phyloP scores from a whole-genome alignment of 345 rosid genomes.

The Luvunga scandens region DNA sequence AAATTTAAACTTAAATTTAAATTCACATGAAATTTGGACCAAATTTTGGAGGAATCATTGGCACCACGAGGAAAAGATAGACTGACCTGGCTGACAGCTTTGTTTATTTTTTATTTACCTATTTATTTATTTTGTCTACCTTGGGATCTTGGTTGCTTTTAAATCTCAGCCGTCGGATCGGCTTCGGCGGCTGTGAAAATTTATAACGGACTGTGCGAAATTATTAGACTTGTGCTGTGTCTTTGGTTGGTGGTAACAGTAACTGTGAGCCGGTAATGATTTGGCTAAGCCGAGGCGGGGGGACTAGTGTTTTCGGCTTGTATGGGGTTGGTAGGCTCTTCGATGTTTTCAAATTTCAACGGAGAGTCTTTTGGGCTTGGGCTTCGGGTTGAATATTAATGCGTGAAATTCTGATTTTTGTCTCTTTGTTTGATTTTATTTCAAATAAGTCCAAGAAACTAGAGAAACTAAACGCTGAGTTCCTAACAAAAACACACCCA shows the following conservation, averaged over 20 bases:
- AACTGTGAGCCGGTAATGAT: neutral
- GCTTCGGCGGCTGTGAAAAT: slow-evolving; percentile 12
- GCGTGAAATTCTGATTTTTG: neutral
- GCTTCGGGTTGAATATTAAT: neutral
- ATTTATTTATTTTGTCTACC: neutral
- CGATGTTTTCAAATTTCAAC: neutral
- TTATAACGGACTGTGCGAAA: neutral
- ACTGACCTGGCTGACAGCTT: slow-evolving; percentile 51
- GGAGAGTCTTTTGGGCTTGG: neutral
- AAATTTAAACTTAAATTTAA: slow-evolving; percentile 10
- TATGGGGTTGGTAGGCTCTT: too few relatives aligned
- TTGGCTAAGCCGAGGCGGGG: neutral
- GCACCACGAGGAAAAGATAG: slow-evolving; percentile 39
- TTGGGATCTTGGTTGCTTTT: slow-evolving; percentile 2
- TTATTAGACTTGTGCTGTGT: neutral
- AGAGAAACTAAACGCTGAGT: neutral
- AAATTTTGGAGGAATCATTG: slow-evolving; percentile 43
- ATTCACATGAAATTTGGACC: slow-evolving; percentile 34
- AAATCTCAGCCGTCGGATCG: slow-evolving; percentile 18
- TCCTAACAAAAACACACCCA: too few relatives aligned
- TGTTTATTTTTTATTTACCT: neutral
- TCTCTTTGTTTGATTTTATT: neutral
- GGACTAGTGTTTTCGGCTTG: neutral
- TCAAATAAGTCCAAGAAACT: neutral
- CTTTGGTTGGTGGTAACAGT: neutral